A percentile compares a stretch with the other conserved stretches of the same genome.
phyloP scores from a whole-genome alignment of 164 flowering plant species.

The Macadamia integrifolia region DNA sequence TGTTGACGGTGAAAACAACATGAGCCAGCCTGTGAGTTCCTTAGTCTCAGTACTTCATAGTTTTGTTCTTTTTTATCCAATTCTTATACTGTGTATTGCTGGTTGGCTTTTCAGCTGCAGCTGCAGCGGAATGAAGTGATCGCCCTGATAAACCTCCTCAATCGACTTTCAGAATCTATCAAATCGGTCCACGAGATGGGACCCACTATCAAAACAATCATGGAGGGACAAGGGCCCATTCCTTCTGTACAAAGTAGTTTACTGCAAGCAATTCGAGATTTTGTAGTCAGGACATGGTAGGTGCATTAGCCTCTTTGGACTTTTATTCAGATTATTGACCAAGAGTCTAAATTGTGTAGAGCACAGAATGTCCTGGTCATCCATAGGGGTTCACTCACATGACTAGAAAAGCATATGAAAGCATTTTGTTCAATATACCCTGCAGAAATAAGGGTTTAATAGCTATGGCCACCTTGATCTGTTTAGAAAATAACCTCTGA shows the following conservation, averaged over 20 bases:
- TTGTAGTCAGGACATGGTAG: constrained; percentile 15
- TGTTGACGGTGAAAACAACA: constrained; percentile 47
- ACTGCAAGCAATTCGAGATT: constrained; percentile 22
- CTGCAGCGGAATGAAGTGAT: constrained; percentile 94
- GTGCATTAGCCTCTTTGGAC: background rate
- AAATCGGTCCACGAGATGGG: constrained; percentile 60
- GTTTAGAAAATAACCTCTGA: too few species aligned
- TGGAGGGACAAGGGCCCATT: constrained; percentile 21
- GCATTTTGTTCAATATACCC: background rate
- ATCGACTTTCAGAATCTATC: constrained; percentile 87
- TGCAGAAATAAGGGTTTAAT: background rate
- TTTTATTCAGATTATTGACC: too few species aligned
- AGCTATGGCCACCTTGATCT: too few species aligned
- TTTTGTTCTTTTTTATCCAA: background rate
- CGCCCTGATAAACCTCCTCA: constrained; percentile 76
- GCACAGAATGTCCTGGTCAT: too few species aligned
- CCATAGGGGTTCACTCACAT: too few species aligned
- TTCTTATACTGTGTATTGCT: background rate
- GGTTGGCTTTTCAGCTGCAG: constrained; percentile 50
- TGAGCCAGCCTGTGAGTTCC: constrained; percentile 47
- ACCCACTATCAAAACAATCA: constrained; percentile 36
- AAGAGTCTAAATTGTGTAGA: too few species aligned
- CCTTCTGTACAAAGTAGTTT: constrained; percentile 14
- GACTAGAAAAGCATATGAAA: background rate
- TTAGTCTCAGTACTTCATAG: background rate